These are phyloP conservation scores for Thelonectria discophora DNA, from an alignment of 2,329 filamentous ascomycete species.

Conservation along the genomic window DNA sequence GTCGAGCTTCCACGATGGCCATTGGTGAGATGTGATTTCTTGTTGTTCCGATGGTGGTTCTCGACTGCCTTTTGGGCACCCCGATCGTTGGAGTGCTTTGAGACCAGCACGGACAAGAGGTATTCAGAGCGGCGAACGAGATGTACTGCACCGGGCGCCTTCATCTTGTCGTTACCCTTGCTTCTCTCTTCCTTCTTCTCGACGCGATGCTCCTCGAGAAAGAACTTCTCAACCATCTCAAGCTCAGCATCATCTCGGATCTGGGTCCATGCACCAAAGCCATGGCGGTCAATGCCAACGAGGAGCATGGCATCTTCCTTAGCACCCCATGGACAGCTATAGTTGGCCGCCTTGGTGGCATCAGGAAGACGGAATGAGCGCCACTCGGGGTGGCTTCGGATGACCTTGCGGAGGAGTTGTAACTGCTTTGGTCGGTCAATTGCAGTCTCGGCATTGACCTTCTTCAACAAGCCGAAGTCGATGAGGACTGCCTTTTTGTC, in stretches of 20 bases:
- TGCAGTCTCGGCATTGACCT: slow-evolving; percentile 94
- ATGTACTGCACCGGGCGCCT: slow-evolving; percentile 96
- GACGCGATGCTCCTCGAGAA: slow-evolving; percentile 96
- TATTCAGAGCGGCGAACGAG: slow-evolving; percentile 95
- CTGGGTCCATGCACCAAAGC: slow-evolving; percentile 93
- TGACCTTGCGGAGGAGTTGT: slow-evolving; percentile 80
- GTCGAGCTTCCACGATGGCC: slow-evolving; percentile 71
- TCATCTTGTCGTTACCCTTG: slow-evolving; percentile 79
- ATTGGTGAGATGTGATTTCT: slow-evolving; percentile 67
- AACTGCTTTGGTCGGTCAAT: slow-evolving; percentile 91
- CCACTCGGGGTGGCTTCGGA: slow-evolving; percentile 73
- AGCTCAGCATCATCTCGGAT: slow-evolving; percentile 93
- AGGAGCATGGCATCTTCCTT: slow-evolving; percentile 97
- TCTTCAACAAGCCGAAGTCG: slow-evolving; percentile 91
- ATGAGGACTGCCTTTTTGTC: slow-evolving; percentile 97
- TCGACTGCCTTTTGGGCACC: slow-evolving; percentile 82
- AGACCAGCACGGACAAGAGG: slow-evolving; percentile 90
- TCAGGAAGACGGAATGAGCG: slow-evolving; percentile 86
- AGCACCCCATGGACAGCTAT: slow-evolving; percentile 90
- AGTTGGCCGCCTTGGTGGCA: slow-evolving; percentile 90
- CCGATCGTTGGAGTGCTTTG: slow-evolving; percentile 80
- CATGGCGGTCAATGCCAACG: slow-evolving; percentile 90
- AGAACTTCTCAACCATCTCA: slow-evolving; percentile 88
- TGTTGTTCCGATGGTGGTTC: slow-evolving; percentile 95
- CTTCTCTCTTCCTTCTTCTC: slow-evolving; percentile 95